phyloP scores from a whole-genome alignment of 441 rosid species.

The Viola pubescens region DNA sequence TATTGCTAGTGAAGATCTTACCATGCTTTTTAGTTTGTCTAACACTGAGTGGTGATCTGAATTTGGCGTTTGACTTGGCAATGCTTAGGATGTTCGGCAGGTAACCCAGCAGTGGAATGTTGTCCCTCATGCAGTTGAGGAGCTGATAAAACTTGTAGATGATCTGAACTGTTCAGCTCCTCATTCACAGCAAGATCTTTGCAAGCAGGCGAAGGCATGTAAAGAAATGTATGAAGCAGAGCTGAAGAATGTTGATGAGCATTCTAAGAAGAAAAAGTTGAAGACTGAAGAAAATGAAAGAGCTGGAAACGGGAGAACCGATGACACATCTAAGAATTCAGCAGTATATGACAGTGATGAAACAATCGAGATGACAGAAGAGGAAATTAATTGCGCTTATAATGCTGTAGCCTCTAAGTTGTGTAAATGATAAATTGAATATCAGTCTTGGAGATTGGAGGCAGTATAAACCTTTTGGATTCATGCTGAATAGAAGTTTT shows the following conservation, averaged over 20 bases:
- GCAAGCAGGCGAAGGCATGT: conserved; percentile 49
- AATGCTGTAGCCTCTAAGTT: conserved; percentile 30
- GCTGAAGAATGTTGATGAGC: conserved; percentile 24
- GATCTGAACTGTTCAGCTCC: conserved; percentile 21
- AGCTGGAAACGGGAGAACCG: conserved; percentile 15
- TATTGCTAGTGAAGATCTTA: background rate
- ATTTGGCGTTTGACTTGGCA: conserved; percentile 1
- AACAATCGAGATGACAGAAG: conserved; percentile 92
- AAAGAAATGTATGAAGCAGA: conserved; percentile 56
- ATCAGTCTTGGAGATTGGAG: background rate
- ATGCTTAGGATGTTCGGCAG: conserved; percentile 43
- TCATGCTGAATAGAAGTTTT: background rate
- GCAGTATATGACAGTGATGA: conserved; percentile 68
- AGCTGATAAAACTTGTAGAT: conserved; percentile 50
- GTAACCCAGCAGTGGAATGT: conserved; percentile 79
- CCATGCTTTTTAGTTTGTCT: background rate
- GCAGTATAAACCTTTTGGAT: background rate
- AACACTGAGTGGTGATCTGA: background rate
- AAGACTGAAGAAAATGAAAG: conserved; percentile 17
- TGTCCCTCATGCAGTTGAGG: conserved; percentile 67
- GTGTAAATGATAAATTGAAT: conserved; percentile 13
- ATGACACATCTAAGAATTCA: conserved; percentile 17
- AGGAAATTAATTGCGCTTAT: conserved; percentile 62
- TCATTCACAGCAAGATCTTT: conserved; percentile 42
- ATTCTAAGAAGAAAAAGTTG: conserved; percentile 19